Percentiles rank a stretch among this genome's conserved stretches.
These are phyloP conservation scores for Cryptococcus sp. DNA, from an alignment of 1,284 basidiomycete species.

Conservation along the genomic window DNA sequence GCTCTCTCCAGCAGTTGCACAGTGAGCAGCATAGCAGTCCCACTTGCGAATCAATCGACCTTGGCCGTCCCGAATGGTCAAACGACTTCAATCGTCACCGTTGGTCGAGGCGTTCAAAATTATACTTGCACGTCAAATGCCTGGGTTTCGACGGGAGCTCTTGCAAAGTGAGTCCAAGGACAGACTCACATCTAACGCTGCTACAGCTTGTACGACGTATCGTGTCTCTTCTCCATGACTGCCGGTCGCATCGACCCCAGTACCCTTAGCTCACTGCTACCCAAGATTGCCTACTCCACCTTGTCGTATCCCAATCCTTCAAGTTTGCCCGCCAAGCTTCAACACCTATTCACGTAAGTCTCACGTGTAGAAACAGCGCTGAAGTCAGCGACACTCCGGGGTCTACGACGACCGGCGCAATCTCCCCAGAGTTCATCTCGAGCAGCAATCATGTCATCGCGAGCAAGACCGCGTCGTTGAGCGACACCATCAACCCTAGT, in stretches of 20 bases:
- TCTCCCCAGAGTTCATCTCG: constrained; percentile 34
- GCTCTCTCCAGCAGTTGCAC: constrained; percentile 4
- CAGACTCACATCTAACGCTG: not conserved
- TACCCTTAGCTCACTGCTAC: constrained; percentile 16
- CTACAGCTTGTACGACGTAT: constrained; percentile 60
- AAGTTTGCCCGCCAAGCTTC: constrained; percentile 43
- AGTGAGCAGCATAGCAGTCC: constrained; percentile 8
- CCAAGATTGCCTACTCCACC: constrained; percentile 20
- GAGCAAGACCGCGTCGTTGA: constrained; percentile 15
- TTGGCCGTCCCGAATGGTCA: constrained; percentile 24
- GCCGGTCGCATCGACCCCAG: constrained; percentile 44
- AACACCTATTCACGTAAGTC: constrained; percentile 55
- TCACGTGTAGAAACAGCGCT: not conserved
- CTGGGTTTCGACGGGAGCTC: constrained; percentile 35
- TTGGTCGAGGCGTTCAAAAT: constrained; percentile 40
- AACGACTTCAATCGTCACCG: constrained; percentile 13
- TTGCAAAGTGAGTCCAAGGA: constrained; percentile 34
- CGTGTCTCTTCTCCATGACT: constrained; percentile 57
- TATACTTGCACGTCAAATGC: constrained; percentile 39
- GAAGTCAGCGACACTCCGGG: constrained; percentile 14
- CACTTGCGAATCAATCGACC: constrained; percentile 1
- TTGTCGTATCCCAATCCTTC: constrained; percentile 24
- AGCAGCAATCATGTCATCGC: constrained; percentile 53
- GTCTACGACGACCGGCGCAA: constrained; percentile 18
- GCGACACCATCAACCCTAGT: constrained; percentile 56